Evolutionary conservation across 495 filamentous ascomycete genomes (phyloP), one percentile per base, ranked within the genome.

Genomic region (Penicillium odoratum): DNA sequence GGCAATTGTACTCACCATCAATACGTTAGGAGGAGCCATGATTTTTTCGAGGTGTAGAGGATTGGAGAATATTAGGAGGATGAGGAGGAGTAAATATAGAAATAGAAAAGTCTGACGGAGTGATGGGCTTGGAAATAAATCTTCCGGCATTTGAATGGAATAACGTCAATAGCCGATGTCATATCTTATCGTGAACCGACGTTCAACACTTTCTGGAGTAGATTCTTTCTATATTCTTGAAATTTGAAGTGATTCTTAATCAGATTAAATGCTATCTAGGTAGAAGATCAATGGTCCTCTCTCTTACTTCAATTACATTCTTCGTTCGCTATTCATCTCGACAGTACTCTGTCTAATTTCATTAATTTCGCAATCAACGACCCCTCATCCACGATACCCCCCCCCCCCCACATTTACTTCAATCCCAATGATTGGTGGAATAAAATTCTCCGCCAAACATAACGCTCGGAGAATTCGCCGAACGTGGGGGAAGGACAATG

Each of bases 1-100:
- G 26, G 10, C n/a, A 13, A 38, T 46, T 21, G 26, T 1, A 62
- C 77, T 63, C 72, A 90, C 90, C 92, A 96, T 97, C 71, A 93
- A 82, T 56, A 97, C 90, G 71, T 88, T 90, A 43, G 92, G 83
- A 67, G 90, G 88, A 58, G 84, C 81, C 87, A 90, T 91, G 47
- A 60, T 83, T 54, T 34, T 51, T 34, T 15, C 45, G 50, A 38
- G 25, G 42, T 55, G 28, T 46, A 51, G 21, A 45, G 36, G 28
- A 55, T 11, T 51, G 48, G 16, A 30, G 16, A 13, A 48, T 16
- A 48, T 48, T 30, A 31, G 38, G n/a, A 54, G 25, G 44, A 25
- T 29, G 10, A 51, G 31, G 28, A 34, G 15, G 53, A 55, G 42
- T 36, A 58, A 61, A 16, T 56, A 48, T 55, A 47, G 44, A 60